These are phyloP conservation scores for Trypanosoma brucei DNA, from an alignment of 208 protist genomes.

Conservation along the genomic window DNA sequence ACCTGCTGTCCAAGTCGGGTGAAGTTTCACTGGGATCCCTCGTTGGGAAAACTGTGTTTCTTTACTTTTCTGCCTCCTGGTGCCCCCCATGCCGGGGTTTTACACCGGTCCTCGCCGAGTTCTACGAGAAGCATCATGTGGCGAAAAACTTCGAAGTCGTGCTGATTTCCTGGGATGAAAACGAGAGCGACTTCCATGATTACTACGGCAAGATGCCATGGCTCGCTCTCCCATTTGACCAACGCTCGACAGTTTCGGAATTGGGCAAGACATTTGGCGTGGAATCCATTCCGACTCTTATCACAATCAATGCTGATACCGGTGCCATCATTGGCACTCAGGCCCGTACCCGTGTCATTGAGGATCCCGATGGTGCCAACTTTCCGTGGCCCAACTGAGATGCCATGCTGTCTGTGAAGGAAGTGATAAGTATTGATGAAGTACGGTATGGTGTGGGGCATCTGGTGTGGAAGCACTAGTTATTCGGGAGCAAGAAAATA, in stretches of 20 bases:
- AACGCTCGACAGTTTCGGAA: conserved; percentile 32
- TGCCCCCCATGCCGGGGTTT: conserved; percentile 92
- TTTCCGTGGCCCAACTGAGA: conserved; percentile 64
- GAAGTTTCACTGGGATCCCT: conserved; percentile 17
- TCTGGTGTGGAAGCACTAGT: too few relatives aligned
- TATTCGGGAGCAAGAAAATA: too few relatives aligned
- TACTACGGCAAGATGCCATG: conserved; percentile 87
- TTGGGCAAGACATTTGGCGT: conserved; percentile 56
- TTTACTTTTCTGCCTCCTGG: conserved; percentile 93
- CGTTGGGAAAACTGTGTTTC: conserved; percentile 62
- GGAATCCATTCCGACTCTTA: conserved; percentile 73
- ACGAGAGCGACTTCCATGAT: conserved; percentile 52
- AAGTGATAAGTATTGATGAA: too few relatives aligned
- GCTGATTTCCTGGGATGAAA: conserved; percentile 78
- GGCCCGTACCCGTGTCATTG: conserved; percentile 45
- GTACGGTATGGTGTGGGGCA: too few relatives aligned
- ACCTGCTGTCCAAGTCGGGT: conserved; percentile 40
- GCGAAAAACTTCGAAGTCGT: conserved; percentile 87
- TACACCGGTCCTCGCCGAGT: conserved; percentile 81
- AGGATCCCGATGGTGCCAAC: conserved; percentile 59
- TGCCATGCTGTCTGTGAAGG: neutral
- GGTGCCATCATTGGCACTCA: conserved; percentile 66
- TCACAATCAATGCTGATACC: conserved; percentile 70
- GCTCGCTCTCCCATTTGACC: conserved; percentile 64
- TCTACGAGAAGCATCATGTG: conserved; percentile 69